Evolutionary conservation across 176 grass and related monocot species (phyloP), one percentile per base, ranked within the genome.

Genomic region (Eragrostis nindensis): DNA sequence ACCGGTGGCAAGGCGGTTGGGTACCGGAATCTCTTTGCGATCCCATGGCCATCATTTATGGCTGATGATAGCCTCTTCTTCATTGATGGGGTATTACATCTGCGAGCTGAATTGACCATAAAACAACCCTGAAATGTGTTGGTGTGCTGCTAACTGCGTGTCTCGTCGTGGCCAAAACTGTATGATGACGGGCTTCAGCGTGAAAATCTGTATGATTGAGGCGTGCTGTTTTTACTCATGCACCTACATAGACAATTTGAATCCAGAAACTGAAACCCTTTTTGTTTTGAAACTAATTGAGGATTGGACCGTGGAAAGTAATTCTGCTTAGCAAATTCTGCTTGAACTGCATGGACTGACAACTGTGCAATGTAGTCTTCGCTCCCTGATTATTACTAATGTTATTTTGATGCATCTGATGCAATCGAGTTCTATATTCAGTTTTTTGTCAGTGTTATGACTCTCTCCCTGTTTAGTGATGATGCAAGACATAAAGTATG

Each of bases 61-160:
- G 91, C 92, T 76, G 94, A 97, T 40, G 94, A 97, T 67, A 92
- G 94, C 75, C 91, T 88, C 68, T 94, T 94, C 84, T 97, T 97
- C 83, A 97, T 97, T 30, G 83, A 94, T 16, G 94, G 87, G 36
- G 87, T 92, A 77, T 83, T 97, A 74, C 91, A 97, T 75, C 85
- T 97, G 69, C 90, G 91, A 88, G 94, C 94, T 0, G 94, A 94
- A 68, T 81, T 97, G 71, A 94, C 91, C 26, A 97, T 97, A 81
- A 97, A 92, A 66, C 92, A 92, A 66, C 83, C 94, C 12, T 90
- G 84, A 54, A 22, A 41, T 80, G 56, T 5, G 68, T 9, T 17
- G 50, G 36, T 10, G 62, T 73, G n/a, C 50, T 68, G 68, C 87
- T 89, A 84, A 84, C 70, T 62, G 62, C 22, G 5, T 54, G 62